Base-by-base conservation (phyloP, 805 yeast species). In the Candida sphagnicola region DNA sequence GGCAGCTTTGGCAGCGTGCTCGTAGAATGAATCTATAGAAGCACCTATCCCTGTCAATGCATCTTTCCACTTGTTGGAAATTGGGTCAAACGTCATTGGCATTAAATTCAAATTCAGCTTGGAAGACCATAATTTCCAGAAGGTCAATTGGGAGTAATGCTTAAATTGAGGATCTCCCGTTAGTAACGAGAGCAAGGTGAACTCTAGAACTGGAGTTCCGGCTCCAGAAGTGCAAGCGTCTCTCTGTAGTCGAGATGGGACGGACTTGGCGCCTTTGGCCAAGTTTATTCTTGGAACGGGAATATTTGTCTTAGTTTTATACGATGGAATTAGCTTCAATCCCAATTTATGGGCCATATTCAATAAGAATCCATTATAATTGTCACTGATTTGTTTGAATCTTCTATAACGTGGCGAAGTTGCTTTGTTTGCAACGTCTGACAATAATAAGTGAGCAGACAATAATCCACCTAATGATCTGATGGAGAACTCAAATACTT, bases 161-260 rank as follows among this genome's bases (percentile, higher is more conserved):
- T 82, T 93, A 57, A 85, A 91, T 26, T 75, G 68, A 2, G 75
- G 67, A 54, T 90, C 91, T 3, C 84, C 82, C 0, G 95, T 85
- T 17, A 91, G 66, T 35, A 77, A 62, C 1, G 95, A 85, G 19
- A 90, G 64, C 28, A 90, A 59, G 0, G 90, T 76, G 55, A 91
- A 77, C 59, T 90, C 98, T 28, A 90, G 65, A 43, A 88, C 72
- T 2, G 95, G 85, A 1, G 90, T 79, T 0, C 89, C 83, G 13
- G 90, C 91, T 2, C 96, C 97, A 0, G 96, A 84, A 0, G 89
- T 76, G 54, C 96, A 89, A 5, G 89, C 89, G 44, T 86, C 95
- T 10, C 65, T 47, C 36, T 75, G 72, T 4, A 77, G 44, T 1
- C 54, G 51, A 5, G 57, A 43, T 0, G 84, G 78, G 0, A 80